These are phyloP conservation scores for Eucalyptus brandiana DNA, from an alignment of 345 rosid species.

Conservation along the genomic window DNA sequence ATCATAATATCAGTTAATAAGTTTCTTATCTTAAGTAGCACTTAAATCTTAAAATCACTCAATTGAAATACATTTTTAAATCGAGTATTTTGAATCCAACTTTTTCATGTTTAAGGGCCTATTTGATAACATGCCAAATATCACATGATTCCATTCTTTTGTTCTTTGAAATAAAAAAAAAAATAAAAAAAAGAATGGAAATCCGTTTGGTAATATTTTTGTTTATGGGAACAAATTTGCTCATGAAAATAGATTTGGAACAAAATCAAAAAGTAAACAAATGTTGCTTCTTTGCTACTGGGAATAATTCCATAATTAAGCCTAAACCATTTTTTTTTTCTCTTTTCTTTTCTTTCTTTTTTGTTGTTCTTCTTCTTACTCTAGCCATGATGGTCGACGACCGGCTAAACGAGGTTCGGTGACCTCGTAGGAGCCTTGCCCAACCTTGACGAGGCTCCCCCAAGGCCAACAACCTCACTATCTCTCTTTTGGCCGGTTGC, in stretches of 20 bases:
- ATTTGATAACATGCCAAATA: accelerated
- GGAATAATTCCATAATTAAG: too few relatives aligned
- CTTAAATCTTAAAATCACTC: neutral
- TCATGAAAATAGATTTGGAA: accelerated
- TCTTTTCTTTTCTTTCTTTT: too few relatives aligned
- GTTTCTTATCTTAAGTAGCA: accelerated
- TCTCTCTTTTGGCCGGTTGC: too few relatives aligned
- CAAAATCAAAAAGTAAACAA: accelerated
- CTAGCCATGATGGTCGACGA: accelerated
- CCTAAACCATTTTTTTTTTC: neutral
- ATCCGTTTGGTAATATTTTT: accelerated
- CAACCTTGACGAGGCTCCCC: too few relatives aligned
- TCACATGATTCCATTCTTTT: too few relatives aligned
- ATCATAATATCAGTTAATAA: neutral
- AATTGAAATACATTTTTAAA: neutral
- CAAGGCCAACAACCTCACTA: accelerated
- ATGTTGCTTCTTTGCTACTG: accelerated
- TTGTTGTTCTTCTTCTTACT: neutral
- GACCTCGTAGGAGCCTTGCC: accelerated
- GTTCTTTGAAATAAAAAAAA: too few relatives aligned
- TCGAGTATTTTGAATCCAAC: neutral
- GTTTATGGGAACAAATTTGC: neutral
- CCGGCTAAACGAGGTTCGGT: accelerated
- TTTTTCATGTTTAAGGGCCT: neutral
- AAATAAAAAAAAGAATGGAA: too few relatives aligned